Evolutionary conservation across 495 filamentous ascomycete genomes (phyloP).

Genomic region (Penicillium odoratum): DNA sequence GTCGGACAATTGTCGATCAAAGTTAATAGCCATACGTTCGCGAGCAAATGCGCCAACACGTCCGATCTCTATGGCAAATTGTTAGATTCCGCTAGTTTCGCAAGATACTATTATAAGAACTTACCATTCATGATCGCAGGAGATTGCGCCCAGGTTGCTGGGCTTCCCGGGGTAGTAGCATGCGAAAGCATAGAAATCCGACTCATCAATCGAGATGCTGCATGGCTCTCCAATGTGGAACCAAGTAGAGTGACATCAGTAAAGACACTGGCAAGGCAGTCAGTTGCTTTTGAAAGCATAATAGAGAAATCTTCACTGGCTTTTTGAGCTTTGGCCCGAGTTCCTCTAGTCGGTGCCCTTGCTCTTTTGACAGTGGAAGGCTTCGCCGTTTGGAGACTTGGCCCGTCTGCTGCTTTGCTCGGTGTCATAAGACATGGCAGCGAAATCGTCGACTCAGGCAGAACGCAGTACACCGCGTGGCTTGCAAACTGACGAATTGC

Average conservation of each 20-base stretch:
- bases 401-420: conserved; percentile 23
- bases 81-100: conserved; percentile 12
- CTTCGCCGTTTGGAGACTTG: conserved; percentile 17
- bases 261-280: conserved; percentile 40
- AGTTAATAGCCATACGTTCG: conserved; percentile 43
- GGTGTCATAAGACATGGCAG: conserved; percentile 62
- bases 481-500: conserved; percentile 65
- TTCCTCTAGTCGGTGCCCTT: conserved; percentile 29
- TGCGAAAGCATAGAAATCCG: conserved; percentile 49
- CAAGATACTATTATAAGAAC: background rate
- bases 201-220: conserved; percentile 46
- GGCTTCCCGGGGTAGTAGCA: conserved; percentile 34
- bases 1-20: conserved; percentile 44
- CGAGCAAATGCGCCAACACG: conserved; percentile 48
- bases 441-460: conserved; percentile 89
- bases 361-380: conserved; percentile 24
- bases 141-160: conserved; percentile 34
- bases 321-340: conserved; percentile 34
- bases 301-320: conserved; percentile 40
- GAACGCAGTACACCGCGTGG: conserved; percentile 82
- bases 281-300: conserved; percentile 44
- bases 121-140: conserved; percentile 48
- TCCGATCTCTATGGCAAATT: conserved; percentile 34
- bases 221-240: conserved; percentile 47
- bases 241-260: conserved; percentile 40